phyloP scores from a whole-genome alignment of 2,329 filamentous ascomycete species.

The Fusarium buharicum region DNA sequence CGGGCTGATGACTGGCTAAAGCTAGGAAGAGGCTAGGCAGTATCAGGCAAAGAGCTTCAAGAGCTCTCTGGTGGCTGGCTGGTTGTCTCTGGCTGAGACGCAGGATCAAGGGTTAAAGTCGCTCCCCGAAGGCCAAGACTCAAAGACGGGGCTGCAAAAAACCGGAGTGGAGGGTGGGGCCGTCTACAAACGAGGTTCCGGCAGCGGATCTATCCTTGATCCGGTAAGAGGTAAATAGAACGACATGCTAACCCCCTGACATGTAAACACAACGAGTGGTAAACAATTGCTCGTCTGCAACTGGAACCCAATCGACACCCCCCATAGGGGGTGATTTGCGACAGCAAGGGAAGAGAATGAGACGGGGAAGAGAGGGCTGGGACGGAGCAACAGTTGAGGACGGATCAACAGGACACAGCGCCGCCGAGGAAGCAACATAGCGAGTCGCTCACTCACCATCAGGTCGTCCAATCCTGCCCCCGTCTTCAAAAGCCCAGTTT shows the following conservation, averaged over 20 bases:
- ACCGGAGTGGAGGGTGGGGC: constrained; percentile 22
- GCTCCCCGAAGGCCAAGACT: constrained; percentile 4
- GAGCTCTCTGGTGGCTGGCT: constrained; percentile 35
- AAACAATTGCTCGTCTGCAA: constrained; percentile 25
- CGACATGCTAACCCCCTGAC: constrained; percentile 22
- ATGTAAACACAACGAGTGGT: constrained; percentile 45
- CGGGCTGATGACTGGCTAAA: constrained; percentile 35
- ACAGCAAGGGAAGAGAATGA: constrained; percentile 25
- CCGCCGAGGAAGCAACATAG: constrained; percentile 36
- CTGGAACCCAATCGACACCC: constrained; percentile 41
- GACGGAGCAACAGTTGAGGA: constrained; percentile 12
- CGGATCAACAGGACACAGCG: constrained; percentile 37
- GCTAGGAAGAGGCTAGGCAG: constrained; percentile 33
- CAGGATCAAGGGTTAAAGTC: constrained; percentile 39
- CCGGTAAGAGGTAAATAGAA: constrained; percentile 42
- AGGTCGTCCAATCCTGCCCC: constrained; percentile 48
- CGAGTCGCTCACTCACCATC: constrained; percentile 7
- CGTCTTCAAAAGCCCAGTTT: constrained; percentile 55
- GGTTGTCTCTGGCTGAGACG: constrained; percentile 42
- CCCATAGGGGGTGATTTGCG: constrained; percentile 30
- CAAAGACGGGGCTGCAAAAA: constrained; percentile 23
- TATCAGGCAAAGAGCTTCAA: constrained; percentile 36
- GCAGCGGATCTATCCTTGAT: constrained; percentile 28
- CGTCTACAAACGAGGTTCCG: constrained; percentile 20
- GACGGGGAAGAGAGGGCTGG: constrained; percentile 23